Conservation (phyloP, 257 asterid genomes). For the Solanum rostratum region DNA sequence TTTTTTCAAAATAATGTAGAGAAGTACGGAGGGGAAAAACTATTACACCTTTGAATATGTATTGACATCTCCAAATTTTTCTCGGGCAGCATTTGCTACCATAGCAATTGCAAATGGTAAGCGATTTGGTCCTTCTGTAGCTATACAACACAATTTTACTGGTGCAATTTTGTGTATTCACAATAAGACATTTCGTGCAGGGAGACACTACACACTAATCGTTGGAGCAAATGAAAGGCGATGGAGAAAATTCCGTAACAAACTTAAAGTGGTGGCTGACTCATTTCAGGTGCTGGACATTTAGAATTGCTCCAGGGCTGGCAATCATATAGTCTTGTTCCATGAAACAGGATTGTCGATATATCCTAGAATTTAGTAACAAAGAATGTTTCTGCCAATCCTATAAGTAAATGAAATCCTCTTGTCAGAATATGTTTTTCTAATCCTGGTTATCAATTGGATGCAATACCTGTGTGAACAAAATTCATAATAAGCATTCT, state of each 20-base stretch:
- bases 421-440: background rate
- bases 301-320: slow-evolving; percentile 2
- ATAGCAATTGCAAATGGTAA: slow-evolving; percentile 79
- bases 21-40: slow-evolving; percentile 52
- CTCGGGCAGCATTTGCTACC: slow-evolving; percentile 81
- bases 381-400: background rate
- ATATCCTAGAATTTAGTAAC: background rate
- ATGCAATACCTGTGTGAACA: background rate
- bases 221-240: slow-evolving; percentile 85
- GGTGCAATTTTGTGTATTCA: background rate
- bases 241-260: slow-evolving; percentile 58
- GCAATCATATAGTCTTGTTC: background rate
- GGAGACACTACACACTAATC: slow-evolving; percentile 67
- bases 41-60: slow-evolving; percentile 71
- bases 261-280: slow-evolving; percentile 83
- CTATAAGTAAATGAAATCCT: background rate
- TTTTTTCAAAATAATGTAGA: slow-evolving; percentile 31
- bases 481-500: background rate
- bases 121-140: background rate
- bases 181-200: slow-evolving; percentile 16
- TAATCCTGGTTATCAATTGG: background rate
- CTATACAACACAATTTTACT: background rate
- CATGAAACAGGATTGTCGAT: background rate
- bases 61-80: slow-evolving; percentile 56
- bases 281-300: slow-evolving; percentile 66